phyloP scores from a whole-genome alignment of 306 rosid species.

The Adenanthera pavonina region DNA sequence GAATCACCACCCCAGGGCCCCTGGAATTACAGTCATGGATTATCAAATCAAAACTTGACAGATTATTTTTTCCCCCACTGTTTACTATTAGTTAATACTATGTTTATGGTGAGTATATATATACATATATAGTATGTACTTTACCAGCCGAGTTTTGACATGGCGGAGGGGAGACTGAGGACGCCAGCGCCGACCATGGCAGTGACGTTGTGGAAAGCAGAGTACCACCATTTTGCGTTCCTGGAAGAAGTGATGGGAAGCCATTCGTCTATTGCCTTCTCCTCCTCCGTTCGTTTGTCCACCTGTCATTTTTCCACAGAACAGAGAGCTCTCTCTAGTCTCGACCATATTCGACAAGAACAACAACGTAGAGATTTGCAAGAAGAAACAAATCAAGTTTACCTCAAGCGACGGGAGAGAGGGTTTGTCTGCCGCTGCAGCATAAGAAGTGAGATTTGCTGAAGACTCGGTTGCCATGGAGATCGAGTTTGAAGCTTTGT shows the following conservation, averaged over 20 bases:
- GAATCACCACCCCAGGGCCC: constrained; percentile 81
- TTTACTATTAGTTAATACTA: no score
- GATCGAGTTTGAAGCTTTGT: not conserved
- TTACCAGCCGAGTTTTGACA: constrained; percentile 78
- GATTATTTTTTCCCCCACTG: no score
- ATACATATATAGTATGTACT: not conserved
- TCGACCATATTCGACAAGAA: not conserved
- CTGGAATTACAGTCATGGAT: constrained; percentile 40
- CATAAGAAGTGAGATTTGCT: not conserved
- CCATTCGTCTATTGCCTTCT: constrained; percentile 72
- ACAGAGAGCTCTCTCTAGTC: not conserved
- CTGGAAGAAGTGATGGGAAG: constrained; percentile 85
- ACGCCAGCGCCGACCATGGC: constrained; percentile 94
- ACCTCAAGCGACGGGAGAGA: constrained; percentile 5
- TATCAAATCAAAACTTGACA: not conserved
- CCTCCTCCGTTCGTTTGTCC: constrained; percentile 34
- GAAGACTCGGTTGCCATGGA: constrained; percentile 18
- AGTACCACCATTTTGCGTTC: constrained; percentile 86
- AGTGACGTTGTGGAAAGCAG: constrained; percentile 83
- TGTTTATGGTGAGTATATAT: no score
- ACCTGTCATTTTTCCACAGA: not conserved
- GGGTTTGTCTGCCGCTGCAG: not conserved
- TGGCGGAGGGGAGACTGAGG: constrained; percentile 74
- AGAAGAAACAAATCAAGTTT: not conserved
- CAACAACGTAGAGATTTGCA: not conserved